phyloP scores from a whole-genome alignment of 2,329 filamentous ascomycete species.

The Passalora sequoiae region DNA sequence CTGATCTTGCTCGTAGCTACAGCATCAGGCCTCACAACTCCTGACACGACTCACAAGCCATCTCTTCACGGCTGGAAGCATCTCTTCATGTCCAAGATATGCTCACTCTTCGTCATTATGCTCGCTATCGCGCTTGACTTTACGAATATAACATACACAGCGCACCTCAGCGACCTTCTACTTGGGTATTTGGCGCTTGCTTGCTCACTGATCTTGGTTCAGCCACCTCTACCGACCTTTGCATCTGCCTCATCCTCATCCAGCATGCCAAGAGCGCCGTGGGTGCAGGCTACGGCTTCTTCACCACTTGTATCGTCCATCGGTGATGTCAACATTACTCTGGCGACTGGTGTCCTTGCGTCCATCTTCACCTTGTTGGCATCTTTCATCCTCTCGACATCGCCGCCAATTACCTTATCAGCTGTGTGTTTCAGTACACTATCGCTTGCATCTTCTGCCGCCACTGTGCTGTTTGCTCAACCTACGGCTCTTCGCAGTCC shows the following conservation, averaged over 20 bases:
- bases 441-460: constrained; percentile 41
- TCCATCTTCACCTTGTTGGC: constrained; percentile 35
- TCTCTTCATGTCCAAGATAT: constrained; percentile 34
- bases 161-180: constrained; percentile 30
- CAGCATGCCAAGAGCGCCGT: constrained; percentile 18
- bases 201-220: constrained; percentile 40
- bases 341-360: constrained; percentile 38
- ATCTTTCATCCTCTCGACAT: constrained; percentile 32
- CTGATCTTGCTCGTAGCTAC: constrained; percentile 46
- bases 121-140: constrained; percentile 35
- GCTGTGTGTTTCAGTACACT: constrained; percentile 38
- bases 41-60: constrained; percentile 17
- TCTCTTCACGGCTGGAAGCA: constrained; percentile 29
- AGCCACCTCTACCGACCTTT: constrained; percentile 44
- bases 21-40: constrained; percentile 41
- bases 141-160: constrained; percentile 28
- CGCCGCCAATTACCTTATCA: constrained; percentile 32
- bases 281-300: constrained; percentile 13
- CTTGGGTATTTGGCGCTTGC: constrained; percentile 46
- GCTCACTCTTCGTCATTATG: constrained; percentile 35
- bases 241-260: constrained; percentile 10
- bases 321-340: constrained; percentile 40
- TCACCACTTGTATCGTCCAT: constrained; percentile 35
- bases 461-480: constrained; percentile 40
- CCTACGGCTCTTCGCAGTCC: constrained; percentile 40